These are phyloP conservation scores for Claviceps arundinis DNA, from an alignment of 2,329 filamentous ascomycete species.

Conservation along the genomic window DNA sequence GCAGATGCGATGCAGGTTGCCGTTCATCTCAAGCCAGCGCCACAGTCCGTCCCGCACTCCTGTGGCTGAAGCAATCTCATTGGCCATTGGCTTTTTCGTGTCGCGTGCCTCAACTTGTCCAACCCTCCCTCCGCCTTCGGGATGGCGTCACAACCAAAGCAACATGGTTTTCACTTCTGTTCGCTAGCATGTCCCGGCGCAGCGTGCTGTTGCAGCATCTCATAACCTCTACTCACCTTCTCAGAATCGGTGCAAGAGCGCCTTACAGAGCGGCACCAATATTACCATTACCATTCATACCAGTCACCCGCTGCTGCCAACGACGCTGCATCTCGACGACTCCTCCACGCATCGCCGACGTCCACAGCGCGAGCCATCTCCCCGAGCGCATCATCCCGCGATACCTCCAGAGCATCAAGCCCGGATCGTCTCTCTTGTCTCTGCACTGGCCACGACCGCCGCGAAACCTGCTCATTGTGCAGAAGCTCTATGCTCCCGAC, in stretches of 20 bases:
- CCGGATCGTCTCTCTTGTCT: slow-evolving; percentile 39
- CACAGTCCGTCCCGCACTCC: not conserved
- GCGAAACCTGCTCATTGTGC: slow-evolving; percentile 43
- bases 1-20: not conserved
- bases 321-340: slow-evolving; percentile 37
- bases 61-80: not conserved
- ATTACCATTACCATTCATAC: not conserved
- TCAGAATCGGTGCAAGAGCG: not conserved
- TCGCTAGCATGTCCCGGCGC: slow-evolving; percentile 10
- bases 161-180: not conserved
- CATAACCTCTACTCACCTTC: not conserved
- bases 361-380: slow-evolving; percentile 20
- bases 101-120: not conserved
- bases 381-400: slow-evolving; percentile 22
- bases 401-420: slow-evolving; percentile 27
- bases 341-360: slow-evolving; percentile 19
- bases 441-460: slow-evolving; percentile 41
- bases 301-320: not conserved
- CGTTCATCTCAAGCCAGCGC: not conserved
- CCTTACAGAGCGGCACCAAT: not conserved
- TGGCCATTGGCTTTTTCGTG: not conserved
- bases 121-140: not conserved
- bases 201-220: slow-evolving; percentile 1
- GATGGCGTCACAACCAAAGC: too few relatives aligned
- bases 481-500: slow-evolving; percentile 42